A percentile compares a stretch with the other conserved stretches of the same genome.
phyloP scores from a whole-genome alignment of 2,329 filamentous ascomycete genomes.

The Colletotrichum orchidophilum region DNA sequence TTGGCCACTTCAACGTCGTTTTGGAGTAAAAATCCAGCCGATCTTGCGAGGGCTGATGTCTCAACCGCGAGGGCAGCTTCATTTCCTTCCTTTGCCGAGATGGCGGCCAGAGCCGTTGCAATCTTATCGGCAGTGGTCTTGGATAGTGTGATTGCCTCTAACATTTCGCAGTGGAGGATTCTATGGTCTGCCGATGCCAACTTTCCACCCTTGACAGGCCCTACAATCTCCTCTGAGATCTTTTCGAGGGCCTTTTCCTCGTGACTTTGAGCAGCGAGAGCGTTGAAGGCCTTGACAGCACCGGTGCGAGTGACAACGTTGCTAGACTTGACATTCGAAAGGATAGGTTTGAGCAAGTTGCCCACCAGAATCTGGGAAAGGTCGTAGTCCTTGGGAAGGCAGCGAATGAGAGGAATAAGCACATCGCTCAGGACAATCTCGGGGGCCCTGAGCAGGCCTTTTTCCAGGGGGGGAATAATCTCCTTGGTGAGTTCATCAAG shows the following conservation, averaged over 20 bases:
- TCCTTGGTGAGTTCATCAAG: slow-evolving; percentile 79
- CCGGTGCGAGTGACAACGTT: slow-evolving; percentile 81
- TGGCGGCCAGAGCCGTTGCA: slow-evolving; percentile 70
- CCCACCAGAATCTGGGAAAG: slow-evolving; percentile 77
- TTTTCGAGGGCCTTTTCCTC: slow-evolving; percentile 69
- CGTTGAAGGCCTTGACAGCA: slow-evolving; percentile 77
- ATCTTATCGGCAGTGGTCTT: slow-evolving; percentile 72
- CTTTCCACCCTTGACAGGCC: slow-evolving; percentile 84
- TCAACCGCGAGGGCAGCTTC: slow-evolving; percentile 83
- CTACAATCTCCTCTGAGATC: slow-evolving; percentile 80
- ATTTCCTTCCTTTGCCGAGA: slow-evolving; percentile 87
- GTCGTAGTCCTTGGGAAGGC: slow-evolving; percentile 77
- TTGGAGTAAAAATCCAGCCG: slow-evolving; percentile 70
- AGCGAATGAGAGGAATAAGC: slow-evolving; percentile 75
- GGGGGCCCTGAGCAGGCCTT: slow-evolving; percentile 86
- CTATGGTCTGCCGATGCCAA: slow-evolving; percentile 87
- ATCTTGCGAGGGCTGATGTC: slow-evolving; percentile 74
- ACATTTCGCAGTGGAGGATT: slow-evolving; percentile 82
- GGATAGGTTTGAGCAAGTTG: slow-evolving; percentile 83
- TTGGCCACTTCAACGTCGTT: slow-evolving; percentile 71
- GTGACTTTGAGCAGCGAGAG: slow-evolving; percentile 69
- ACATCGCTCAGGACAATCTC: slow-evolving; percentile 88
- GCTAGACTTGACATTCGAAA: slow-evolving; percentile 92
- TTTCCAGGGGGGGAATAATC: slow-evolving; percentile 84
- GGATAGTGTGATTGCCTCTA: slow-evolving; percentile 71